These are phyloP conservation scores for Heterobasidion occidentale DNA, from an alignment of 1,284 basidiomycete species.

Conservation along the genomic window DNA sequence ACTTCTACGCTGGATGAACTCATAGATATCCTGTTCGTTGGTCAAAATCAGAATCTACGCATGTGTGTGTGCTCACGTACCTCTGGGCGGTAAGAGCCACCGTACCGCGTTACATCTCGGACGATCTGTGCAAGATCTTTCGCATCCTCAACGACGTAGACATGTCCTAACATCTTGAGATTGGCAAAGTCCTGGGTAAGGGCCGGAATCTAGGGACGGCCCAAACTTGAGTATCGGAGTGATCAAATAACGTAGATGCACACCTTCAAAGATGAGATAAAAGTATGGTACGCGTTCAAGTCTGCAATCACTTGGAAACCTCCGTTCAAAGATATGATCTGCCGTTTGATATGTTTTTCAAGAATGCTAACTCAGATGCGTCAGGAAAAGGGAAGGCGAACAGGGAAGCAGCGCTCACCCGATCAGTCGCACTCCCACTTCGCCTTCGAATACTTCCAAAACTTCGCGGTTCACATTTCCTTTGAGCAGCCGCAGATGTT, in stretches of 20 bases:
- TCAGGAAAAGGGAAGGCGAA: background rate
- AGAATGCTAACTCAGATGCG: slow-evolving; percentile 54
- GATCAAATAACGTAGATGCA: too few species aligned
- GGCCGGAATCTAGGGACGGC: slow-evolving; percentile 10
- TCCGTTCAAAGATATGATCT: slow-evolving; percentile 90
- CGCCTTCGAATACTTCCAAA: slow-evolving; percentile 95
- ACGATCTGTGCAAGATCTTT: slow-evolving; percentile 95
- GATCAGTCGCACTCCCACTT: slow-evolving; percentile 89
- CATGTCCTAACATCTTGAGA: slow-evolving; percentile 93
- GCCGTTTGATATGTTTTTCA: slow-evolving; percentile 94
- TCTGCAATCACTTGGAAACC: slow-evolving; percentile 97
- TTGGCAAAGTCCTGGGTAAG: slow-evolving; percentile 84
- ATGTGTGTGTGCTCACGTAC: slow-evolving; percentile 30
- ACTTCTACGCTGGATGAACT: slow-evolving; percentile 86
- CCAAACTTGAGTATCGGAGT: too few species aligned
- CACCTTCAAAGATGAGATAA: slow-evolving; percentile 76
- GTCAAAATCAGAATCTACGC: background rate
- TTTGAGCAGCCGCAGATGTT: slow-evolving; percentile 85
- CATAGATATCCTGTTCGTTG: slow-evolving; percentile 73
- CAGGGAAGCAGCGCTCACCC: slow-evolving; percentile 43
- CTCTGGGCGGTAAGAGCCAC: slow-evolving; percentile 89
- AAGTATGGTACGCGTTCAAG: slow-evolving; percentile 86
- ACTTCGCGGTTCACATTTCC: slow-evolving; percentile 96
- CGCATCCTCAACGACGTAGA: slow-evolving; percentile 88
- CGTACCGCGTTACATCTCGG: slow-evolving; percentile 88